Percentiles rank a stretch among this genome's conserved stretches.
Conservation (phyloP, 2,329 filamentous ascomycete genomes). For the Fusarium sublunatum region DNA sequence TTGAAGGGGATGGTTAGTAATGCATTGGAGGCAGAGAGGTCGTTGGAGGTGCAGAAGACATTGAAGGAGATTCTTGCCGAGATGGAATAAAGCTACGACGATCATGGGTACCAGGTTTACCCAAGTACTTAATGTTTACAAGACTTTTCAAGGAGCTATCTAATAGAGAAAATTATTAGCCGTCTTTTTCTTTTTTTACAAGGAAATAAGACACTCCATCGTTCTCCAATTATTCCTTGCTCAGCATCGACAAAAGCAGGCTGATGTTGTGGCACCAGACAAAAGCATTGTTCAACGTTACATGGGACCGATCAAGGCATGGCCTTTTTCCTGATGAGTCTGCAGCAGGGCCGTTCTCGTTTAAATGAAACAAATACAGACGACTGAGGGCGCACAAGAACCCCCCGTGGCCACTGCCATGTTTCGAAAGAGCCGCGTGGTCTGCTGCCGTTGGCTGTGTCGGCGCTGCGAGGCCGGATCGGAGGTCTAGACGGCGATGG, state of each 20-base stretch:
- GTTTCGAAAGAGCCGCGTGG: constrained; percentile 10
- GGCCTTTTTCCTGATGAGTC: constrained; percentile 15
- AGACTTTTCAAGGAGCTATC: no score
- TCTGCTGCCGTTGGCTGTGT: constrained; percentile 13
- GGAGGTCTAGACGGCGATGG: constrained; percentile 20
- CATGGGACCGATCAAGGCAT: constrained; percentile 14
- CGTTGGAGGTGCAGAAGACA: constrained; percentile 58
- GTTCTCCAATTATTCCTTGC: neutral
- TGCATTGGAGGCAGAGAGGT: constrained; percentile 57
- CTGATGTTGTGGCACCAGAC: constrained; percentile 14
- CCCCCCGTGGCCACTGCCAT: constrained; percentile 1
- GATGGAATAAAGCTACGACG: constrained; percentile 34
- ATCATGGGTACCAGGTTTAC: no score
- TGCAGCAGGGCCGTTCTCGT: constrained; percentile 24
- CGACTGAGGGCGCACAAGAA: constrained; percentile 15
- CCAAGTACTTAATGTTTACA: no score
- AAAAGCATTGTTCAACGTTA: constrained; percentile 30
- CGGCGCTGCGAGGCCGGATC: constrained; percentile 19
- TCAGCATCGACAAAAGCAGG: neutral
- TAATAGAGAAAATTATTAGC: no score
- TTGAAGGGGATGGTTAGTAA: constrained; percentile 49
- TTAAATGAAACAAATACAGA: constrained; percentile 32
- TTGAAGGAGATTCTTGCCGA: constrained; percentile 53
- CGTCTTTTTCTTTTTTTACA: no score
- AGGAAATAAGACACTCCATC: no score